phyloP scores from a whole-genome alignment of 2,329 filamentous ascomycete species.

The Hypomyces rosellus region DNA sequence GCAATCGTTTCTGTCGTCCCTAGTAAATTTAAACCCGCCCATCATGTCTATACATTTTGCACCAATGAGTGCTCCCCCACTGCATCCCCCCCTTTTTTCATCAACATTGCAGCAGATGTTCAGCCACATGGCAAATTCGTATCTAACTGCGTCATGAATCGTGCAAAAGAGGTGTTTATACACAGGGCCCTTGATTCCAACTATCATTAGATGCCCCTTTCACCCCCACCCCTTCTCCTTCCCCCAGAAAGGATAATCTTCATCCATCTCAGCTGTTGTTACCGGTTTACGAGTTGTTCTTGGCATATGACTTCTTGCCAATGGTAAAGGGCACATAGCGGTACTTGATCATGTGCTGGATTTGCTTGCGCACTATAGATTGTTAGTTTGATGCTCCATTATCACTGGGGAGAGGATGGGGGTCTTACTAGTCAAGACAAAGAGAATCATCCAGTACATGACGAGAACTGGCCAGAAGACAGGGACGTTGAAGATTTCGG shows the following conservation, averaged over 20 bases:
- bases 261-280: too few species aligned
- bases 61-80: background rate
- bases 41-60: background rate
- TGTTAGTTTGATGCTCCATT: background rate
- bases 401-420: background rate
- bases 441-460: constrained; percentile 97
- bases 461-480: constrained; percentile 99
- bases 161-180: background rate
- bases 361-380: constrained; percentile 87
- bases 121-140: background rate
- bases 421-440: constrained; percentile 83
- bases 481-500: constrained; percentile 88
- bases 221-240: background rate
- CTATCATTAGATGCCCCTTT: background rate
- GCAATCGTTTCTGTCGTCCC: constrained; percentile 9
- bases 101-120: constrained; percentile 2
- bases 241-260: too few species aligned
- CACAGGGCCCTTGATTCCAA: background rate
- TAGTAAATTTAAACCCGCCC: constrained; percentile 10
- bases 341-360: constrained; percentile 99
- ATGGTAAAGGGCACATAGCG: constrained; percentile 92
- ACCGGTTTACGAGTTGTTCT: constrained; percentile 44
- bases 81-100: background rate
- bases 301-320: constrained; percentile 77
- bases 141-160: background rate